Conservation (phyloP, 176 grass and related monocot species). For the Bothriochloa decipiens region DNA sequence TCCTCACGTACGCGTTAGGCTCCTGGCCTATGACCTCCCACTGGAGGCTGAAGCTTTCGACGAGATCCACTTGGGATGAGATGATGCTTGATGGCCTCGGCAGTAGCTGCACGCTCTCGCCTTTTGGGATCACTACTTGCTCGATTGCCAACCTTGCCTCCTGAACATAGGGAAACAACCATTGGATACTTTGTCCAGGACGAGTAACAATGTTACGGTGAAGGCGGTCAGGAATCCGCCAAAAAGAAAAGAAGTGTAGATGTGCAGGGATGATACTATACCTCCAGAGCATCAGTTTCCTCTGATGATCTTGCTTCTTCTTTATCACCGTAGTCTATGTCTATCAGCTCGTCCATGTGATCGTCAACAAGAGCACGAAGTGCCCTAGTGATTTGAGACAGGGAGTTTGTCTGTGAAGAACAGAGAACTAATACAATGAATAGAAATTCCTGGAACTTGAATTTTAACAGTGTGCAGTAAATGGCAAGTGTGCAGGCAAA, state of each 20-base stretch:
- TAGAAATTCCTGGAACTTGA: not conserved
- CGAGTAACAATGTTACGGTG: not conserved
- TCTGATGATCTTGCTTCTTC: slow-evolving; percentile 51
- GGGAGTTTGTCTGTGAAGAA: slow-evolving; percentile 59
- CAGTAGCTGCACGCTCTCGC: slow-evolving; percentile 63
- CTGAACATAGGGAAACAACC: slow-evolving; percentile 31
- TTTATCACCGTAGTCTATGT: slow-evolving; percentile 47
- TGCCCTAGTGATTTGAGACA: slow-evolving; percentile 68
- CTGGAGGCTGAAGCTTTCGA: slow-evolving; percentile 69
- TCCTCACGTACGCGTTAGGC: slow-evolving; percentile 42
- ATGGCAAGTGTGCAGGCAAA: slow-evolving; percentile 16
- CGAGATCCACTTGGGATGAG: slow-evolving; percentile 65
- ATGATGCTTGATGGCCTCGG: slow-evolving; percentile 61
- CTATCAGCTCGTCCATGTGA: slow-evolving; percentile 43
- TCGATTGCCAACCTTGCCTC: slow-evolving; percentile 87
- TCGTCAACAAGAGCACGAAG: slow-evolving; percentile 64
- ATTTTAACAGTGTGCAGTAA: not conserved
- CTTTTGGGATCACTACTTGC: slow-evolving; percentile 73
- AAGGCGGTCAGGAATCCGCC: not conserved
- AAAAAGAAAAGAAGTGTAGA: not conserved
- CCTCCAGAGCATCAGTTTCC: slow-evolving; percentile 87
- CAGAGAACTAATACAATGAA: not conserved
- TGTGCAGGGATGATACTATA: slow-evolving; percentile 26
- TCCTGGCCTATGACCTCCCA: slow-evolving; percentile 65
- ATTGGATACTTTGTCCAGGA: not conserved